Conservation (phyloP, 441 rosid genomes). For the Omphalea diandra region DNA sequence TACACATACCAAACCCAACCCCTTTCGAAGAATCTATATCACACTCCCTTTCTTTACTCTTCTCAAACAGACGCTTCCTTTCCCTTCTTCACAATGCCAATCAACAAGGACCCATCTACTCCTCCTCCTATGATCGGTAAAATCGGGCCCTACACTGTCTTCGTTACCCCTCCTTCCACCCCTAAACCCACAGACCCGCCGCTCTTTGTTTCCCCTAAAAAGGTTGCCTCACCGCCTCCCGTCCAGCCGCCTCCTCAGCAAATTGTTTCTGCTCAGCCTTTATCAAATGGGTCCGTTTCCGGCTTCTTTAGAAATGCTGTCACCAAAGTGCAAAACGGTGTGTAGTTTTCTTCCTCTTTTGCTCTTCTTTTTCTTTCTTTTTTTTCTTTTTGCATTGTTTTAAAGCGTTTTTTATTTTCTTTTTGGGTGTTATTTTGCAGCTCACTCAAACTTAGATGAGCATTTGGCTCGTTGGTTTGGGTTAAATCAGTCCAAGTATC, state of each 20-base stretch:
- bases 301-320: slow-evolving; percentile 78
- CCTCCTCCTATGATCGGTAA: slow-evolving; percentile 96
- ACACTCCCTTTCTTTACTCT: background rate
- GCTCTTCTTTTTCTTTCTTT: background rate
- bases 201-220: slow-evolving; percentile 41
- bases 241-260: slow-evolving; percentile 81
- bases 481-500: slow-evolving; percentile 94
- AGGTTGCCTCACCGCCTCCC: slow-evolving; percentile 47
- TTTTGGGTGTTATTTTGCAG: slow-evolving; percentile 44
- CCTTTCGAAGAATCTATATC: background rate
- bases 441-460: slow-evolving; percentile 94
- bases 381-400: background rate
- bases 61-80: background rate
- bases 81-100: slow-evolving; percentile 47
- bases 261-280: no score
- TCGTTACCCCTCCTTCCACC: slow-evolving; percentile 90
- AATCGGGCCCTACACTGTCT: slow-evolving; percentile 97
- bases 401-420: no score
- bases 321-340: slow-evolving; percentile 76
- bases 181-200: slow-evolving; percentile 53
- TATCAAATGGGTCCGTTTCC: slow-evolving; percentile 49
- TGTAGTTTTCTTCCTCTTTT: background rate
- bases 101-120: slow-evolving; percentile 58
- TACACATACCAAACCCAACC: background rate
- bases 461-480: slow-evolving; percentile 98